Percentiles rank a stretch among this genome's conserved stretches.
phyloP scores from a whole-genome alignment of 257 asterid species.

The Capsicum rhomboideum region DNA sequence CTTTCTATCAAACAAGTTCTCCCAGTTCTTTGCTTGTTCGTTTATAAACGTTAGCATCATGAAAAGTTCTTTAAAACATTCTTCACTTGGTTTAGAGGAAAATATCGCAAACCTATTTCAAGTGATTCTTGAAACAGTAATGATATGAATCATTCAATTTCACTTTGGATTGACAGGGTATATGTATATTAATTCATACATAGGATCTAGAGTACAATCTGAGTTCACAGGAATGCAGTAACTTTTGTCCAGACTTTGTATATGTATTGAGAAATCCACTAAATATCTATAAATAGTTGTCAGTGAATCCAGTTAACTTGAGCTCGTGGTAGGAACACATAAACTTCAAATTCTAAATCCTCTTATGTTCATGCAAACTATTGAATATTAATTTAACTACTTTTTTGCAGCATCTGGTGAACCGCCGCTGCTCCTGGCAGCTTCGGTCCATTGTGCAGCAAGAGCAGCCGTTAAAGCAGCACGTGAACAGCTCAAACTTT shows the following conservation, averaged over 20 bases:
- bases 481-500: slow-evolving; percentile 40
- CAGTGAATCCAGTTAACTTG: background rate
- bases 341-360: background rate
- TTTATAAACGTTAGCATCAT: background rate
- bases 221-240: too few species aligned
- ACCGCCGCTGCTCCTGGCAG: slow-evolving; percentile 71
- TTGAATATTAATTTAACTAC: background rate
- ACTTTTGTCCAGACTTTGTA: too few species aligned
- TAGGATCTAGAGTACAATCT: too few species aligned
- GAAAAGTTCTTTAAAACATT: background rate
- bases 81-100: background rate
- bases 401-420: slow-evolving; percentile 66
- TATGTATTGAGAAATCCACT: too few species aligned
- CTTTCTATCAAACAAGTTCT: background rate
- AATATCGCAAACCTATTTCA: too few species aligned
- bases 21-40: background rate
- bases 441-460: slow-evolving; percentile 67
- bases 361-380: background rate
- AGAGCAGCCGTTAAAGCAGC: slow-evolving; percentile 71
- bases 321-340: too few species aligned
- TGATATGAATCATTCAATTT: background rate
- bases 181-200: background rate
- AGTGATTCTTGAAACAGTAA: too few species aligned
- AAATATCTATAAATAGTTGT: too few species aligned
- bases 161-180: background rate